phyloP scores from a whole-genome alignment of 2,329 filamentous ascomycete species.

The Daldinia sp. region DNA sequence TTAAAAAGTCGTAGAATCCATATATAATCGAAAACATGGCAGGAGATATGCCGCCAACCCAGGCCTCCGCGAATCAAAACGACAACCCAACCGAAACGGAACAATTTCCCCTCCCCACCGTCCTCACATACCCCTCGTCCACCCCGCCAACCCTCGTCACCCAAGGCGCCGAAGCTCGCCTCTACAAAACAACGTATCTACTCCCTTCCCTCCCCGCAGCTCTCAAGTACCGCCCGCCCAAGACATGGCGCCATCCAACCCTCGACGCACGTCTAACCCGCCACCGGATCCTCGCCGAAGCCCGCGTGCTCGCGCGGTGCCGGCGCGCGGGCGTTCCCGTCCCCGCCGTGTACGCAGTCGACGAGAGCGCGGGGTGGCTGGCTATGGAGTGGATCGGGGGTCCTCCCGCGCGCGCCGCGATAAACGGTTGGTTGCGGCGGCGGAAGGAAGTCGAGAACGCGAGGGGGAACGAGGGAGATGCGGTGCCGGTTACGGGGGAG shows the following conservation, averaged over 20 bases:
- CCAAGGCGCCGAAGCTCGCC: constrained; percentile 94
- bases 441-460: constrained; percentile 50
- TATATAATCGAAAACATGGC: constrained; percentile 24
- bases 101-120: constrained; percentile 63
- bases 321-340: constrained; percentile 81
- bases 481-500: constrained; percentile 40
- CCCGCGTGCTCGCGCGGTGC: constrained; percentile 82
- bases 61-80: constrained; percentile 4
- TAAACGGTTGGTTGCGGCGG: constrained; percentile 73
- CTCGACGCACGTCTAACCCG: constrained; percentile 89
- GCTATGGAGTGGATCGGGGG: constrained; percentile 88
- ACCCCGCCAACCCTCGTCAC: constrained; percentile 75
- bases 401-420: constrained; percentile 70
- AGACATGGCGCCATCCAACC: constrained; percentile 88
- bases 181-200: constrained; percentile 88
- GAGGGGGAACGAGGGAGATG: constrained; percentile 28
- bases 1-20: not conserved
- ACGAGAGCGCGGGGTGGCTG: constrained; percentile 73
- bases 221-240: constrained; percentile 89
- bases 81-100: constrained; percentile 40
- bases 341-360: constrained; percentile 78
- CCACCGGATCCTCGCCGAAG: constrained; percentile 87
- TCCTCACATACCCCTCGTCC: constrained; percentile 69
- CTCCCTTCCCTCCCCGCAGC: constrained; percentile 72
- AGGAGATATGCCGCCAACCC: constrained; percentile 18